Evolutionary conservation across 73 alveolate species (phyloP), one percentile per base, ranked within the genome.

Genomic region (Paramecium caudatum): DNA sequence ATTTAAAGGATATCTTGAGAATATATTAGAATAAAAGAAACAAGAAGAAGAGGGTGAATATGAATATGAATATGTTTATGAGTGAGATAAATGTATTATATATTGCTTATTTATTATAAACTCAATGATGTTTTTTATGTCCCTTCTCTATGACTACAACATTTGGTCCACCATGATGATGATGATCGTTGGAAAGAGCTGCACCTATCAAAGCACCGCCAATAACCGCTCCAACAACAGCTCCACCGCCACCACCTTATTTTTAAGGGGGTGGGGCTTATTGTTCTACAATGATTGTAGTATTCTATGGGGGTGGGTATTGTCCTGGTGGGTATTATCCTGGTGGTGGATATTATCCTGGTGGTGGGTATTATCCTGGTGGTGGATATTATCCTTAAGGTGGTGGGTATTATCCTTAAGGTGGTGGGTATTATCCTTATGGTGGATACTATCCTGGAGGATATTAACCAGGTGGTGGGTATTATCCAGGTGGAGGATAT

Each of bases 131-230:
- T 2, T 21, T 15, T 3, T 37, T 23, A 5, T 3, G 39, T 5
- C 19, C 19, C 32, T 65, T 65, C 27, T 32, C 83, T 7, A 41
- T 10, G 34, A 65, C 30, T 0, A 65, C 83, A 0, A 30, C 55
- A 10, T 65, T n/a, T 33, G 47, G 83, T 12, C 32, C 50, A 3
- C 19, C 47, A 39, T 74, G 68, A 5, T 43, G 88, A 74, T 70
- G 62, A 70, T 74, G 70, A 19, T 37, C 17, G 47, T 74, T 37
- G 13, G 55, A 30, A 41, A 74, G 43, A 19, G 88, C 88, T 36
- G 88, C 88, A 15, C 88, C 88, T 36, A 74, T 21, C 23, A 74
- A 23, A 2, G 88, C 88, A 0, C 88, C 88, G n/a, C 88, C 88
- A 15, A 74, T 16, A 13, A 74, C 0, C 3, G 88, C 88, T 12